Evolutionary conservation across 306 rosid genomes (phyloP), one percentile per base, ranked within the genome.

Genomic region (Acmispon strigosus): DNA sequence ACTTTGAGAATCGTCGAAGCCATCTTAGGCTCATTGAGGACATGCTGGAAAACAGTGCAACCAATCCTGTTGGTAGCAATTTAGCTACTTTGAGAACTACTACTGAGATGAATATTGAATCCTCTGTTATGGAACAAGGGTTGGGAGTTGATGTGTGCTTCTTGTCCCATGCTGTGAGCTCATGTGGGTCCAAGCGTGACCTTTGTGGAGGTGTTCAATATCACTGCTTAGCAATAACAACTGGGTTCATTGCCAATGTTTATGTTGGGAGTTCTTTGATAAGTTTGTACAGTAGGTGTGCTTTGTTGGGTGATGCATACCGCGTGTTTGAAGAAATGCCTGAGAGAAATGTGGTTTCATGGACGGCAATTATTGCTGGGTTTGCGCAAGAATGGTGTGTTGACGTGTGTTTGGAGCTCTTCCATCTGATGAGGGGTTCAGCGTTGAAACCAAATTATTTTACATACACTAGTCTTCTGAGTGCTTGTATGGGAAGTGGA

Each of bases 401-500:
- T 56, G 88, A 76, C 22, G 63, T 70, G 55, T 93, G 94, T 72
- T 81, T 90, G 79, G 81, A 81, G 64, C 86, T 90, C 22, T 90
- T 88, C 56, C 82, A 65, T 42, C 34, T 11, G 68, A 93, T 93
- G 98, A 79, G 79, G 73, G 60, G 27, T 19, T 75, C 41, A 3
- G 57, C 18, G 18, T 74, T 74, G 74, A 73, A 70, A 18, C 98
- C 97, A 1, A 88, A 90, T 62, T 84, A 84, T 50, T 93, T 84
- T 73, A 93, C 96, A 0, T 90, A 74, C 74, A 80, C 88, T 0
- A 88, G 94, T 70, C 69, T 90, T 80, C 48, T 93, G 13, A 85
- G 89, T 78, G 94, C 96, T 76, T 93, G 90, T 73, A 81, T 82
- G 8, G 91, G 96, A 5, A 88, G 89, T 64, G 97, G 97, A 76